Evolutionary conservation across 164 flowering plant species (phyloP).

Genomic region (Umbilicus rupestris): DNA sequence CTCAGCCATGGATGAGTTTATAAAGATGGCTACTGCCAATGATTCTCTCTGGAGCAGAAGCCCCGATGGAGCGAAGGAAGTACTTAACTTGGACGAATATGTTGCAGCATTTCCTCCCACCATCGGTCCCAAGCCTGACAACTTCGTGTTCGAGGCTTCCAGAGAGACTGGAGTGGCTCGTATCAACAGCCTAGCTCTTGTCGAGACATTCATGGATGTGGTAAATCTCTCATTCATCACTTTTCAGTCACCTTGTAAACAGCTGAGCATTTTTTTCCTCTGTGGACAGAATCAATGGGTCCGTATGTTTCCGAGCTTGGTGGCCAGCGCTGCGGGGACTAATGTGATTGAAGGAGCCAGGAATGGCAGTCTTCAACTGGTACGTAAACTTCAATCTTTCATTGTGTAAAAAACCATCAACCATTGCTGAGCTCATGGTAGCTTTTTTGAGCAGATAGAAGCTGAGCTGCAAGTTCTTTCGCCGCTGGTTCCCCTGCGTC

Average conservation of each 20-base stretch:
- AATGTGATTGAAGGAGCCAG: conserved; percentile 39
- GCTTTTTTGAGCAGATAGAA: conserved; percentile 41
- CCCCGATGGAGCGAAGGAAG: conserved; percentile 32
- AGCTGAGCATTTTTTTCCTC: background rate
- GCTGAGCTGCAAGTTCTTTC: conserved; percentile 72
- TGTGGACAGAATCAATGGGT: conserved; percentile 50
- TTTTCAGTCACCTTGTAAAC: background rate
- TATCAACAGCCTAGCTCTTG: conserved; percentile 44
- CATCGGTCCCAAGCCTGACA: conserved; percentile 33
- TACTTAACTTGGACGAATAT: conserved; percentile 52
- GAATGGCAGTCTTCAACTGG: conserved; percentile 65
- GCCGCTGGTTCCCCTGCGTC: conserved; percentile 59
- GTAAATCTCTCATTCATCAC: conserved; percentile 21
- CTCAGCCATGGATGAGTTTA: conserved; percentile 54
- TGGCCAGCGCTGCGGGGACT: conserved; percentile 37
- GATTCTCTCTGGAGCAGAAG: conserved; percentile 55
- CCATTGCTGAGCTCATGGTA: background rate
- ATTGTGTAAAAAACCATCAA: too few species aligned
- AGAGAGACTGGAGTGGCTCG: conserved; percentile 44
- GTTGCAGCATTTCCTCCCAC: conserved; percentile 29
- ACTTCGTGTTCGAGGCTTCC: conserved; percentile 44
- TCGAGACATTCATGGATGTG: conserved; percentile 61
- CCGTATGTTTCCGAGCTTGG: conserved; percentile 51
- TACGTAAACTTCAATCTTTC: conserved; percentile 13
- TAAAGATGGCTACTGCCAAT: conserved; percentile 35